Evolutionary conservation across 805 yeast species (phyloP), one percentile per base, ranked within the genome.

Genomic region (Kluyveromyces starmeri): DNA sequence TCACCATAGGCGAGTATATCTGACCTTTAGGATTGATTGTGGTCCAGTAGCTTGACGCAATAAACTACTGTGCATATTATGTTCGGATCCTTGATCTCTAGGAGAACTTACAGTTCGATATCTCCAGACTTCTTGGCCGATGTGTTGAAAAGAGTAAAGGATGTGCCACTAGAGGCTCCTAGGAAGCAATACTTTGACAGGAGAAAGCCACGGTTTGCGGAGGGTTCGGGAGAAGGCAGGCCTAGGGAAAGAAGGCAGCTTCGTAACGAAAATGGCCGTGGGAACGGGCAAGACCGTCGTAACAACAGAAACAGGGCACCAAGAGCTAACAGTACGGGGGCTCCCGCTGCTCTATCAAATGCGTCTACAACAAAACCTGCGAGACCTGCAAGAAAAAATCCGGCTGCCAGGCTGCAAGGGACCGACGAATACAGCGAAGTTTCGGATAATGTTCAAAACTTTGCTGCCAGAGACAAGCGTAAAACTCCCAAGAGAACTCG

Each of bases 51-150:
- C n/a, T n/a, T n/a, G n/a, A n/a, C n/a, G n/a, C n/a, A n/a, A n/a
- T 20, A 8, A 8, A 20, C 23, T 20, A 8, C 23, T 20, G 11
- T 20, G 11, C 23, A 8, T 13, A 20, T 6, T n/a, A 39, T 39
- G 39, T 28, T 36, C 11, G 39, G 22, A 7, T 25, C 30, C 3
- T 28, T 25, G 21, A 12, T 19, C 7, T 13, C 34, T 20, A 40
- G 42, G 13, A 38, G 44, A 18, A 34, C 32, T 18, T 48, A 50
- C 30, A 45, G 50, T 23, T 41, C 45, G 8, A 46, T 54, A 10
- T 48, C 59, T 1, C 51, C 53, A 36, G 59, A 55, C 30, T 55
- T 54, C 29, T 42, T 55, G 32, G 47, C 51, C 20, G 48, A 47
- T 19, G 48, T 55, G 9, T 40, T 55, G 20, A 45, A 42, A n/a